phyloP scores from a whole-genome alignment of 768 basidiomycete genomes.

The Suillus decipiens region DNA sequence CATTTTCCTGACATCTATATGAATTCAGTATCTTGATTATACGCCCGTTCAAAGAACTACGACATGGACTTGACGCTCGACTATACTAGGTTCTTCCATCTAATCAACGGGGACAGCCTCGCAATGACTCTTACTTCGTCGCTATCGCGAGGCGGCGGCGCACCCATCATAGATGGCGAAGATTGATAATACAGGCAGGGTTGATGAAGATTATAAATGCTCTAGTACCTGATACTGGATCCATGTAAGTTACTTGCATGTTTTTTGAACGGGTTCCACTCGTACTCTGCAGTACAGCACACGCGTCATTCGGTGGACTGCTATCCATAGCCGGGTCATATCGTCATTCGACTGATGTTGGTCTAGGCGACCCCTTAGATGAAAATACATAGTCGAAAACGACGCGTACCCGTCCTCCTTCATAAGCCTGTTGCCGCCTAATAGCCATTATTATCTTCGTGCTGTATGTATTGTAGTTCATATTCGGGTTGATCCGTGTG shows the following conservation, averaged over 20 bases:
- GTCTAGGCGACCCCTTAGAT: constrained; percentile 78
- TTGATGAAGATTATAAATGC: constrained; percentile 97
- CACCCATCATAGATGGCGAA: constrained; percentile 44
- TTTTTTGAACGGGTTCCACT: background rate
- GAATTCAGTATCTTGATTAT: constrained; percentile 80
- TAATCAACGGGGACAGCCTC: constrained; percentile 67
- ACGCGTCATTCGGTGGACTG: constrained; percentile 94
- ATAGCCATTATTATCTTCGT: background rate
- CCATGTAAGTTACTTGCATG: constrained; percentile 58
- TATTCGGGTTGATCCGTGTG: background rate
- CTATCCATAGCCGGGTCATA: constrained; percentile 92
- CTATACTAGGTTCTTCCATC: constrained; percentile 85
- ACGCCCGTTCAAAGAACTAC: constrained; percentile 86
- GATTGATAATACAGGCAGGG: constrained; percentile 67
- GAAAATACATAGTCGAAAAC: background rate
- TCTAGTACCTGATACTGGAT: constrained; percentile 28
- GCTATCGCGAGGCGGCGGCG: constrained; percentile 54
- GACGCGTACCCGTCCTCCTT: background rate
- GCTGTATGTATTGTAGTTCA: background rate
- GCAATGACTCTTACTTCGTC: constrained; percentile 85
- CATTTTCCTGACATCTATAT: constrained; percentile 10
- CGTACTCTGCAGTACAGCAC: constrained; percentile 68
- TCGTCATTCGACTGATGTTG: constrained; percentile 88
- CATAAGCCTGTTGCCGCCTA: background rate
- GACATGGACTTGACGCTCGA: constrained; percentile 94